Percentiles rank a stretch among this genome's conserved stretches.
Conservation (phyloP, 768 basidiomycete species). For the Lactifluus rugatus region DNA sequence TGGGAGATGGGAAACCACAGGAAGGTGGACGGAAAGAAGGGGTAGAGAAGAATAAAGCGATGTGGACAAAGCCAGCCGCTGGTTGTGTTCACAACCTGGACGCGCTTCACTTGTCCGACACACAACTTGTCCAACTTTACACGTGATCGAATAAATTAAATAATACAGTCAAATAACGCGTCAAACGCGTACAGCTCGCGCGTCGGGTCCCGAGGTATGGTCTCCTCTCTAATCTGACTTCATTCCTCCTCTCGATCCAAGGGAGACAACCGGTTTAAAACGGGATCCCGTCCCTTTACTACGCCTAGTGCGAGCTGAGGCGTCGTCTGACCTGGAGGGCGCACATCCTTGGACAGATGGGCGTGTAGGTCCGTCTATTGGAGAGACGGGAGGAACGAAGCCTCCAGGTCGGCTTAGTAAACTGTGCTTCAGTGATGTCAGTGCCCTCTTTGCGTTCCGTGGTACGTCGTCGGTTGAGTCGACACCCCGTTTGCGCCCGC, state of each 20-base stretch:
- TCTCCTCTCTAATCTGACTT: slow-evolving; percentile 54
- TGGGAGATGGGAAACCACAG: slow-evolving; percentile 6
- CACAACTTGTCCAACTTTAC: slow-evolving; percentile 16
- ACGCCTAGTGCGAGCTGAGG: neutral
- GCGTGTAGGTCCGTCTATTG: neutral
- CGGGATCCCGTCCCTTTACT: neutral
- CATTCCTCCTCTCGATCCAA: slow-evolving; percentile 29
- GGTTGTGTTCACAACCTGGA: slow-evolving; percentile 13
- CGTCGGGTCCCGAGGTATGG: no score
- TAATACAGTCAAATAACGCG: slow-evolving; percentile 20
- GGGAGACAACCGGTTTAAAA: slow-evolving; percentile 33
- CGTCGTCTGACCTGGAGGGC: neutral
- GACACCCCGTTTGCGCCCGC: slow-evolving; percentile 23
- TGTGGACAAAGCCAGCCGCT: slow-evolving; percentile 20
- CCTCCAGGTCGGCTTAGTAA: slow-evolving; percentile 45
- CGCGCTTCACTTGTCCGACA: neutral
- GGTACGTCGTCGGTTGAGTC: slow-evolving; percentile 19
- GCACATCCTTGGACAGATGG: slow-evolving; percentile 43
- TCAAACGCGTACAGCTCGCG: slow-evolving; percentile 17
- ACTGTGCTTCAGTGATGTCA: slow-evolving; percentile 54
- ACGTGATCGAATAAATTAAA: slow-evolving; percentile 12
- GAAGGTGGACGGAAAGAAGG: slow-evolving; percentile 1
- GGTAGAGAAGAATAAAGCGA: neutral
- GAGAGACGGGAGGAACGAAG: neutral
- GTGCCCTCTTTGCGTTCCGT: slow-evolving; percentile 52